Base-by-base conservation (phyloP, 768 basidiomycete species). In the Leccinum barrowsii region DNA sequence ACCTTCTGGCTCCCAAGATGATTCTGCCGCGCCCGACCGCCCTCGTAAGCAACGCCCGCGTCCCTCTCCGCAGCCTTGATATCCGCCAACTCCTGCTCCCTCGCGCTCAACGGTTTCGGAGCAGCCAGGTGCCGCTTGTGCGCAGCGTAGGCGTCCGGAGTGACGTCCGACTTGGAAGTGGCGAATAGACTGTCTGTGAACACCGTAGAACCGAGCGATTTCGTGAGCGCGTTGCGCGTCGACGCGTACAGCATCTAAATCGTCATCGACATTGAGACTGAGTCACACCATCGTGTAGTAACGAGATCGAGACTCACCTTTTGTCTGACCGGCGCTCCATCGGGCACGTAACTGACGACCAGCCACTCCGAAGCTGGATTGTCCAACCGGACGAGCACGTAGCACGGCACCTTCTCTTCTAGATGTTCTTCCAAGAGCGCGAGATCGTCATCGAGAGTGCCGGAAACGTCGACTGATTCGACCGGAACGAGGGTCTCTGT, bases 171-270 rank as follows among this genome's bases (percentile, higher is more conserved):
- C 69, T 85, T 89, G 54, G 82, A 80, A 0, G 89, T 92, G 2
- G 92, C 92, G 67, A 90, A 92, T n/a, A 94, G 74, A 37, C 81
- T 79, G 69, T 90, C 86, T 3, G 80, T 80, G 72, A 94, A 91
- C 32, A 82, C 71, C 17, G 83, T 77, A 2, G 92, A 86, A 47
- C 91, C 91, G 4, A 95, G 79, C n/a, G 80, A 76, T 70, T 83
- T 91, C 28, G 85, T 78, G 21, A 94, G 78, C 17, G 85, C 79
- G 22, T 78, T 77, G 47, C 91, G 84, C 1, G 87, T 86, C 3
- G 92, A 87, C 21, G 93, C 91, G 72, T 94, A 94, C 34, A 95
- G 77, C 92, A 94, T 95, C 91, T 94, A 35, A 0, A 12, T 42
- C 10, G n/a, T 44, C 19, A 42, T 10, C 1, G n/a, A 42, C 40